These are phyloP conservation scores for Alternaria gansuensis DNA, from an alignment of 2,329 filamentous ascomycete genomes.

Conservation along the genomic window DNA sequence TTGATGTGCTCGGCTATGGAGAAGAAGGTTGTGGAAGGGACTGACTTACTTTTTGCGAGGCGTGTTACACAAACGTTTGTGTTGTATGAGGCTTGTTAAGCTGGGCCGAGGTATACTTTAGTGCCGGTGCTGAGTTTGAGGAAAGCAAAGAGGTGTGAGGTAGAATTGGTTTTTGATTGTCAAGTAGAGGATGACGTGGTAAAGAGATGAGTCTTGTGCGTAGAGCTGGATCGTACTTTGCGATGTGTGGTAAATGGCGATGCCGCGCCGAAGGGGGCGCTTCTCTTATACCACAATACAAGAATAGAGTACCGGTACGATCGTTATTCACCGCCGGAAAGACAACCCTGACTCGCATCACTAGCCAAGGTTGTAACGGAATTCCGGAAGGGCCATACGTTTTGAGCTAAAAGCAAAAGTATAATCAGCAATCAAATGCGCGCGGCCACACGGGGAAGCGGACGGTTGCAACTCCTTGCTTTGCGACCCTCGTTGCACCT, in stretches of 20 bases:
- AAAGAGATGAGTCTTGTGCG: constrained; percentile 18
- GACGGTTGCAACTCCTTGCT: constrained; percentile 46
- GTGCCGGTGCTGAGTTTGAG: not conserved
- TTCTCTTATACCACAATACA: constrained; percentile 37
- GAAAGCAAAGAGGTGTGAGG: constrained; percentile 19
- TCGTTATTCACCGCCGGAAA: constrained; percentile 34
- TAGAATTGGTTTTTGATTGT: constrained; percentile 15
- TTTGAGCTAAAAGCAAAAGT: constrained; percentile 44
- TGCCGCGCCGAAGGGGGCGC: constrained; percentile 27
- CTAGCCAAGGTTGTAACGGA: constrained; percentile 23
- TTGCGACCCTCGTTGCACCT: constrained; percentile 41
- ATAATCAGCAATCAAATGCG: constrained; percentile 31
- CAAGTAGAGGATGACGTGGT: constrained; percentile 10
- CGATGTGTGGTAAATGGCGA: constrained; percentile 21
- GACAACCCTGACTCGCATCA: constrained; percentile 42
- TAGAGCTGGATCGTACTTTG: constrained; percentile 17
- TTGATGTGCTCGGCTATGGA: constrained; percentile 29
- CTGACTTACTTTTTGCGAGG: constrained; percentile 41
- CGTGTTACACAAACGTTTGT: constrained; percentile 26
- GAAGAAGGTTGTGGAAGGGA: constrained; percentile 41
- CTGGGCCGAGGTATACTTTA: constrained; percentile 14
- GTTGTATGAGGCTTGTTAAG: constrained; percentile 22
- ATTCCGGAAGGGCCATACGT: constrained; percentile 25
- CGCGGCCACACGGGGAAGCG: constrained; percentile 40
- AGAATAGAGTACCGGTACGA: constrained; percentile 16